A percentile compares a stretch with the other conserved stretches of the same genome.
Evolutionary conservation across 2,329 filamentous ascomycete genomes (phyloP).

Genomic region (Paraphoma chrysanthemicola): DNA sequence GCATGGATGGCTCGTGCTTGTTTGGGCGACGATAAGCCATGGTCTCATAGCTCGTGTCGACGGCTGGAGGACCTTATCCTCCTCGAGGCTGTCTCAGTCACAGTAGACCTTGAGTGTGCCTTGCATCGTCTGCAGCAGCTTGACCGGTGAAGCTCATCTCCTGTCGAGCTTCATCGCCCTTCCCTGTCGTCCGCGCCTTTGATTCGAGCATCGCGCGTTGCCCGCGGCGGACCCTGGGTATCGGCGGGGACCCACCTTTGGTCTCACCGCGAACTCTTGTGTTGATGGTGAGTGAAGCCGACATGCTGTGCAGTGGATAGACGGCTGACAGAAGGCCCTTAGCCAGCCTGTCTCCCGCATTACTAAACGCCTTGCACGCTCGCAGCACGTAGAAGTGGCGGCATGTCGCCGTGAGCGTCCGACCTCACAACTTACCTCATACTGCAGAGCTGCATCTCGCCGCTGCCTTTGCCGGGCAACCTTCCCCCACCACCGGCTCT

Average conservation of each 20-base stretch:
- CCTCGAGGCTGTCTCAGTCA: conserved; percentile 13
- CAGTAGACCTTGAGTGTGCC: conserved; percentile 1
- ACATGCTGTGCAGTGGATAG: not conserved
- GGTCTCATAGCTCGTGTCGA: not conserved
- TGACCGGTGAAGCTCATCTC: not conserved
- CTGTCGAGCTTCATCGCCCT: not conserved
- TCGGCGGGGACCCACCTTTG: conserved; percentile 1
- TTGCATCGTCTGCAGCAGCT: not conserved
- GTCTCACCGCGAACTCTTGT: conserved; percentile 14
- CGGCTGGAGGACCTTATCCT: conserved; percentile 10
- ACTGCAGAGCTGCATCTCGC: not conserved
- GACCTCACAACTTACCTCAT: conserved; percentile 9
- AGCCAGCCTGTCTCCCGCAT: conserved; percentile 2
- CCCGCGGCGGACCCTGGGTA: conserved; percentile 1
- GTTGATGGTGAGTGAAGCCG: conserved; percentile 9
- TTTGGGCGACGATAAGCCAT: conserved; percentile 3
- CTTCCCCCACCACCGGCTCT: not conserved
- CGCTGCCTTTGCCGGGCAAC: not conserved
- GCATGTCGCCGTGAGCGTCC: conserved; percentile 36
- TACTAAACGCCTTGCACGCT: conserved; percentile 4
- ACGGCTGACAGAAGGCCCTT: not conserved
- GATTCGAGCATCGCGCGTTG: not conserved
- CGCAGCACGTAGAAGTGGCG: conserved; percentile 24
- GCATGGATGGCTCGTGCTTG: conserved; percentile 6
- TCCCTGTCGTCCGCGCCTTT: not conserved